phyloP scores from a whole-genome alignment of 2,329 filamentous ascomycete species.

The Talaromyces islandicus region DNA sequence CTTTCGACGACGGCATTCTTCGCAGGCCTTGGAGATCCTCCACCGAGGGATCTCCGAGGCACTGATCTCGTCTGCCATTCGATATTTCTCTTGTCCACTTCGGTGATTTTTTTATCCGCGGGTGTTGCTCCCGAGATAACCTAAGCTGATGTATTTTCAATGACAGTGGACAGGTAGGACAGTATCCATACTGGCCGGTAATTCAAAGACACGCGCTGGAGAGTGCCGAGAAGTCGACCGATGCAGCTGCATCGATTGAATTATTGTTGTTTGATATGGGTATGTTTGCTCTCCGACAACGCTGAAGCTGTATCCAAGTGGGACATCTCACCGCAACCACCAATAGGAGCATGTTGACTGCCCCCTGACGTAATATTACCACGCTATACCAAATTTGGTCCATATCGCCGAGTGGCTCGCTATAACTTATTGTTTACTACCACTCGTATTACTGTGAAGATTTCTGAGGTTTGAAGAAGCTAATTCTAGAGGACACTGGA shows the following conservation, averaged over 20 bases:
- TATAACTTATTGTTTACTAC: no score
- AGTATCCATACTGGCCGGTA: background rate
- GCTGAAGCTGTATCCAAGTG: background rate
- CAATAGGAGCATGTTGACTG: background rate
- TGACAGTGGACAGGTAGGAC: background rate
- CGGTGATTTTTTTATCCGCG: background rate
- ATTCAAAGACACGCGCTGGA: background rate
- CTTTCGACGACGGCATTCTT: conserved; percentile 37
- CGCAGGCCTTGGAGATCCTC: conserved; percentile 34
- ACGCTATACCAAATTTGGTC: background rate
- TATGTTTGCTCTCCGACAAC: background rate
- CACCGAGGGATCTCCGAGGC: conserved; percentile 18
- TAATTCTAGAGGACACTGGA: no score
- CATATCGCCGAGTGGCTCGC: no score
- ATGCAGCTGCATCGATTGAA: background rate
- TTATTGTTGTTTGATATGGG: background rate
- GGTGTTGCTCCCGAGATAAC: background rate
- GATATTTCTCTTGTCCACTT: background rate
- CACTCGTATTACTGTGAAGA: no score
- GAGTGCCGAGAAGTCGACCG: conserved; percentile 1
- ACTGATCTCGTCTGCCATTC: conserved; percentile 21
- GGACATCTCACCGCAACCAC: background rate
- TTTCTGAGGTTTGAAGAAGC: no score
- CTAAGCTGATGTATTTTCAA: background rate
- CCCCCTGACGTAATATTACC: background rate